A percentile compares a stretch with the other conserved stretches of the same genome.
phyloP scores from a whole-genome alignment of 1,284 basidiomycete species.

The Leccinum fallax region DNA sequence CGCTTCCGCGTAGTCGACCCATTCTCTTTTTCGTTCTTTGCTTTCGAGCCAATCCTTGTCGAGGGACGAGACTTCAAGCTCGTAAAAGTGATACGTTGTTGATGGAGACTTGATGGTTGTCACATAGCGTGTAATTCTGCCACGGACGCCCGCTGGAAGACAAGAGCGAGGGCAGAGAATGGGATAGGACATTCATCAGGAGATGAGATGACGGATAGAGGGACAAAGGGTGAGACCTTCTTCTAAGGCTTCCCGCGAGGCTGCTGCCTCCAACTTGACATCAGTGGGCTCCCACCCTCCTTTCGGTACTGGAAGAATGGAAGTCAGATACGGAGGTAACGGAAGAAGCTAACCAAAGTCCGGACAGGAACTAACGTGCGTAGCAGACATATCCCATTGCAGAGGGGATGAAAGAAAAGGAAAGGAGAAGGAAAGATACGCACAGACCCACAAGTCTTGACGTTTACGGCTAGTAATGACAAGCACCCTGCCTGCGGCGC shows the following conservation, averaged over 20 bases:
- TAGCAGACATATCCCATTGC: conserved; percentile 8
- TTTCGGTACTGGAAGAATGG: conserved; percentile 65
- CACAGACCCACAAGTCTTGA: conserved; percentile 80
- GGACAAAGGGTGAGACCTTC: conserved; percentile 87
- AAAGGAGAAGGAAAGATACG: conserved; percentile 44
- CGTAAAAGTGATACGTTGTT: conserved; percentile 84
- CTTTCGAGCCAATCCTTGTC: conserved; percentile 79
- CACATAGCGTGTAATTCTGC: conserved; percentile 74
- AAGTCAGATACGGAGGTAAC: conserved; percentile 15
- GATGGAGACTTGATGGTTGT: conserved; percentile 75
- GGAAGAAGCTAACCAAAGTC: conserved; percentile 8
- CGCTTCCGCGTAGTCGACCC: conserved; percentile 84
- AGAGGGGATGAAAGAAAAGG: conserved; percentile 4
- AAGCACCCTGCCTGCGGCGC: conserved; percentile 71
- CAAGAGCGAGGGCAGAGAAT: conserved; percentile 38
- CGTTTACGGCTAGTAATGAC: conserved; percentile 81
- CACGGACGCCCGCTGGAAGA: conserved; percentile 74
- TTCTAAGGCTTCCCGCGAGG: conserved; percentile 86
- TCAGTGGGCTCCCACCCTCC: conserved; percentile 84
- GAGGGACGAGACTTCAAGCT: conserved; percentile 73
- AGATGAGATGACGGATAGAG: conserved; percentile 71
- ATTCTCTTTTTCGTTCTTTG: conserved; percentile 75
- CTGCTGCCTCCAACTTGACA: conserved; percentile 77
- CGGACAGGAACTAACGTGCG: conserved; percentile 12
- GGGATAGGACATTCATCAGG: conserved; percentile 59